Base-by-base conservation (phyloP, 176 grass and related monocot species). In the Aegilops umbellulata region DNA sequence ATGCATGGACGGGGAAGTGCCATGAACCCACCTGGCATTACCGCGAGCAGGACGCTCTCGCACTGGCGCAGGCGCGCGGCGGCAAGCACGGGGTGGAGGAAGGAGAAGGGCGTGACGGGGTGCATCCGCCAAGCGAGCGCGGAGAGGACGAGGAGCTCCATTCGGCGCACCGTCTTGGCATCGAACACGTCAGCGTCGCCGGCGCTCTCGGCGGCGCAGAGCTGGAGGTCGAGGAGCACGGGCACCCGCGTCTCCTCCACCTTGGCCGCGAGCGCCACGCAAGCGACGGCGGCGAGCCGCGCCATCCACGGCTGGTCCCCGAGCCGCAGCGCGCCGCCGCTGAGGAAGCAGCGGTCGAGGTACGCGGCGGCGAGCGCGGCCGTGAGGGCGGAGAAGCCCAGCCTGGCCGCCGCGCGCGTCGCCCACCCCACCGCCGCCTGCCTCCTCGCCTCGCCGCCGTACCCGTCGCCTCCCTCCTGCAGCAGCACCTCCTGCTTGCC, bases 191-290 rank as follows among this genome's bases (percentile, higher is more conserved):
- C 91, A 14, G 70, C 32, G 4, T 61, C 80, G 26, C 35, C 76
- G 3, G 25, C 61, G 10, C 5, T 67, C 65, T 19, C 55, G 29
- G 71, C 65, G 64, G 80, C 76, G n/a, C 63, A 31, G 34, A 90
- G 55, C 88, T 98, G 95, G n/a, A 98, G 89, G 78, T 95, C 91
- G 31, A 91, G 87, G 8, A 97, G 84, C 60, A 85, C 47, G 7
- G 92, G 95, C 17, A 97, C 92, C 12, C 57, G 69, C 30, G 89
- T 97, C 85, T 97, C 92, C 86, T 97, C 95, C n/a, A 97, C 82
- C 91, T 98, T 98, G 65, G 89, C 93, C 0, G 93, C 91, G 69
- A 98, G 80, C 60, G 93, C 85, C 9, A 98, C 83, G 84, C 93
- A 94, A 4, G 93, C 91, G 0, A 95, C 83, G n/a, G 95, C 89